Conservation (phyloP, 768 basidiomycete species). For the Dendrothele bispora region DNA sequence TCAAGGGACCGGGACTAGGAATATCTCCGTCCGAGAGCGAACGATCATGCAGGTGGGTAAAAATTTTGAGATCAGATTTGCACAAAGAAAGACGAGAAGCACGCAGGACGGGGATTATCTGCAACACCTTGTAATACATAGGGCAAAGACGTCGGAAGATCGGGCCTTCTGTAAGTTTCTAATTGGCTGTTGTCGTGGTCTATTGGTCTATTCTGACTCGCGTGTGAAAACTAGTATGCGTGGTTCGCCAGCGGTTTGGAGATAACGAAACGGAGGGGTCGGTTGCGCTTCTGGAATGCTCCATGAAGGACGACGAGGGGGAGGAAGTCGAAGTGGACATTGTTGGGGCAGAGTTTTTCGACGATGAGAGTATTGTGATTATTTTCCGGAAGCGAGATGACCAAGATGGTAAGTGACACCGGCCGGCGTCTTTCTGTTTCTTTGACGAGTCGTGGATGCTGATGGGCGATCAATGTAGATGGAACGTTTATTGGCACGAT, state of each 20-base stretch:
- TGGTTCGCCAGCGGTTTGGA: constrained; percentile 53
- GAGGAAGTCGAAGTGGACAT: constrained; percentile 45
- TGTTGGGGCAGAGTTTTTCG: constrained; percentile 76
- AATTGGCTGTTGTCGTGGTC: constrained; percentile 5
- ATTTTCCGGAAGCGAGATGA: constrained; percentile 51
- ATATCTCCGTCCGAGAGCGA: constrained; percentile 47
- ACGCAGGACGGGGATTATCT: constrained; percentile 41
- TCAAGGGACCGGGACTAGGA: background rate
- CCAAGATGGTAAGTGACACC: constrained; percentile 45
- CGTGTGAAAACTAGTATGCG: constrained; percentile 48
- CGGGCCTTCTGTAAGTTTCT: constrained; percentile 46
- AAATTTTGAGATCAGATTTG: constrained; percentile 16
- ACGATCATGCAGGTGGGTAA: constrained; percentile 51
- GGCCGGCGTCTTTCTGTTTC: constrained; percentile 20
- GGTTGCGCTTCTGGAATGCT: constrained; percentile 58
- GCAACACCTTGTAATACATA: constrained; percentile 54
- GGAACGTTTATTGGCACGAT: constrained; percentile 62
- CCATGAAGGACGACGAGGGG: constrained; percentile 38
- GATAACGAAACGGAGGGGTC: constrained; percentile 36
- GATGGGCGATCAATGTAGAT: constrained; percentile 30
- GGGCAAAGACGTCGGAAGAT: constrained; percentile 36
- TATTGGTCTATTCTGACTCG: background rate
- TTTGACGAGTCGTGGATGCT: constrained; percentile 14
- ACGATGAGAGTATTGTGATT: constrained; percentile 67
- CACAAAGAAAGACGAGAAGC: background rate